phyloP scores from a whole-genome alignment of 805 yeast species.

The Pichia thaimueangensis region DNA sequence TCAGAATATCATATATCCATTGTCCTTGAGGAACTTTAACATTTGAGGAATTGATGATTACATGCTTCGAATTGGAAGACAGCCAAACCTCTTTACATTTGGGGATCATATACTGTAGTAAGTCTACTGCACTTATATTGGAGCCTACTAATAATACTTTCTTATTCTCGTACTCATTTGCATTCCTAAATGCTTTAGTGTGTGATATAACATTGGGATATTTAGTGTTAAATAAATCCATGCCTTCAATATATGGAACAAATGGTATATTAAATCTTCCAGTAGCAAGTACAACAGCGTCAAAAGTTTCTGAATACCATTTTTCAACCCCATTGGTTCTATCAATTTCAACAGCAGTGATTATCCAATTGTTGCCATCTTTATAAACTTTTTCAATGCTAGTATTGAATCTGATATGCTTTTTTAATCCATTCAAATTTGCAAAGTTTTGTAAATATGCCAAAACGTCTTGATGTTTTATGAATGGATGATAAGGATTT shows the following conservation, averaged over 20 bases:
- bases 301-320: slow-evolving; percentile 37
- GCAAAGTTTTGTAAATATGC: slow-evolving; percentile 19
- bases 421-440: slow-evolving; percentile 21
- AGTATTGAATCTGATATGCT: slow-evolving; percentile 30
- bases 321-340: not conserved
- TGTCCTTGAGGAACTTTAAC: not conserved
- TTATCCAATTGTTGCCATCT: slow-evolving; percentile 29
- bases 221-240: slow-evolving; percentile 26
- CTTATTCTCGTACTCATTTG: slow-evolving; percentile 24
- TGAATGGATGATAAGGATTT: slow-evolving; percentile 16
- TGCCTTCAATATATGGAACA: slow-evolving; percentile 31
- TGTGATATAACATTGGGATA: slow-evolving; percentile 28
- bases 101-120: slow-evolving; percentile 36
- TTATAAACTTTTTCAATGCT: slow-evolving; percentile 27
- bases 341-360: slow-evolving; percentile 18
- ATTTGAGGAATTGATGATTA: not conserved
- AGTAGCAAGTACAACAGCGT: slow-evolving; percentile 35
- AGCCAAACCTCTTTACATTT: slow-evolving; percentile 8
- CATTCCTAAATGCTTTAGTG: slow-evolving; percentile 26
- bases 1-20: slow-evolving; percentile 21
- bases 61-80: slow-evolving; percentile 12
- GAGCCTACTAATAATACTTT: slow-evolving; percentile 30
- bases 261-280: slow-evolving; percentile 39
- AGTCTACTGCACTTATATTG: slow-evolving; percentile 64
- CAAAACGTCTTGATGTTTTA: slow-evolving; percentile 17